These are phyloP conservation scores for Rutstroemia sp. DNA, from an alignment of 2,329 filamentous ascomycete species.

Conservation along the genomic window DNA sequence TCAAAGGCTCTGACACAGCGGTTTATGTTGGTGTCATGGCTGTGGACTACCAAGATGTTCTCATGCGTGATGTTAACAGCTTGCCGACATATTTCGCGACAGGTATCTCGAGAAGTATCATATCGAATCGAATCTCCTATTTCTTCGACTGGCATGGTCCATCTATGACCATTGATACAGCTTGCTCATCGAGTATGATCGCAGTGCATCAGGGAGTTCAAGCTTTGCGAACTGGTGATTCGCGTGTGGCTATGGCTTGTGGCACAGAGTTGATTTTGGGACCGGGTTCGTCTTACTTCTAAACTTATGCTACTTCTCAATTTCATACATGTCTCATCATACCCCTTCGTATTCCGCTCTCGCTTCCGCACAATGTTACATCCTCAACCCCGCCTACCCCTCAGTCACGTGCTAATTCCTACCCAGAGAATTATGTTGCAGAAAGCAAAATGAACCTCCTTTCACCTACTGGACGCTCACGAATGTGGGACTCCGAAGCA, in stretches of 20 bases:
- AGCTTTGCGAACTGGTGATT: conserved; percentile 38
- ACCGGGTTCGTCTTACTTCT: too few species aligned
- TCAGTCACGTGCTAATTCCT: too few species aligned
- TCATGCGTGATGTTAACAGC: not conserved
- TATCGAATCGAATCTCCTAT: conserved; percentile 47
- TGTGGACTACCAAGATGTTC: not conserved
- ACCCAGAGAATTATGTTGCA: not conserved
- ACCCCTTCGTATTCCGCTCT: too few species aligned
- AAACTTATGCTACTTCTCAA: too few species aligned
- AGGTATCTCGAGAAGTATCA: conserved; percentile 32
- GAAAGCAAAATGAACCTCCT: conserved; percentile 9
- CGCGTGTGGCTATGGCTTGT: conserved; percentile 34
- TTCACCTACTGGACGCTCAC: conserved; percentile 6
- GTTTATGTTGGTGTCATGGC: conserved; percentile 43
- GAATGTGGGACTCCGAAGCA: conserved; percentile 49
- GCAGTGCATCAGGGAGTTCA: conserved; percentile 46
- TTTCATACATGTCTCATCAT: too few species aligned
- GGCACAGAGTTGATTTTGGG: conserved; percentile 14
- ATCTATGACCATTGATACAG: conserved; percentile 50
- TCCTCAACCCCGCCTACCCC: too few species aligned
- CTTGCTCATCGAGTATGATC: conserved; percentile 48
- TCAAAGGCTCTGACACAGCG: not conserved
- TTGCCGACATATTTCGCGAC: conserved; percentile 3
- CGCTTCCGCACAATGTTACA: too few species aligned
- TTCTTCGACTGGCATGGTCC: conserved; percentile 41